A percentile compares a stretch with the other conserved stretches of the same genome.
phyloP scores from a whole-genome alignment of 2,329 filamentous ascomycete genomes.

The Biscogniauxia mediterranea region DNA sequence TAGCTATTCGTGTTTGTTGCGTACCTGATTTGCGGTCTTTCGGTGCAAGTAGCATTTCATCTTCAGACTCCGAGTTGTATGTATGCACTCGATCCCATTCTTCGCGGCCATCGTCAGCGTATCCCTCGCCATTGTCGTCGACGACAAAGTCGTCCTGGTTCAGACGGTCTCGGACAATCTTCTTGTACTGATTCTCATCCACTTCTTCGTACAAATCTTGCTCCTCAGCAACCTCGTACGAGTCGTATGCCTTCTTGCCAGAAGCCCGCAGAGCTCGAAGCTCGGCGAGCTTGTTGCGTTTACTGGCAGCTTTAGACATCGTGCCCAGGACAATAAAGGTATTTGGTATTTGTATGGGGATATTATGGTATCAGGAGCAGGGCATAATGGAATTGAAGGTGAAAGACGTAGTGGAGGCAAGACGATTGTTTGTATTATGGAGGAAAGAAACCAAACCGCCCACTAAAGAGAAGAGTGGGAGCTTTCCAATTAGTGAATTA shows the following conservation, averaged over 20 bases:
- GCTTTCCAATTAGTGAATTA: background rate
- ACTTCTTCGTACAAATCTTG: slow-evolving; percentile 91
- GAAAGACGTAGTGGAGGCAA: slow-evolving; percentile 6
- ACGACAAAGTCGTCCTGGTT: slow-evolving; percentile 98
- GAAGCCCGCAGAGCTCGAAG: slow-evolving; percentile 79
- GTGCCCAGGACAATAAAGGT: slow-evolving; percentile 12
- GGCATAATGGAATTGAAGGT: background rate
- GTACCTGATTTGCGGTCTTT: slow-evolving; percentile 52
- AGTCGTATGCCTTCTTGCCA: slow-evolving; percentile 87
- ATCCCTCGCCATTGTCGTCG: slow-evolving; percentile 95
- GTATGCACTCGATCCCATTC: slow-evolving; percentile 78
- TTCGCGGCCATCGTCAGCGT: slow-evolving; percentile 93
- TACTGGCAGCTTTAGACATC: slow-evolving; percentile 43
- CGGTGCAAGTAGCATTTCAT: slow-evolving; percentile 50
- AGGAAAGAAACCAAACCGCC: background rate
- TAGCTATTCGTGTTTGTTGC: background rate
- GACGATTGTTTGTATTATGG: slow-evolving; percentile 8
- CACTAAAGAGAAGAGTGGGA: background rate
- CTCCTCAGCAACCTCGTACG: slow-evolving; percentile 83
- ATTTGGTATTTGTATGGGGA: background rate
- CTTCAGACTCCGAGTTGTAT: slow-evolving; percentile 73
- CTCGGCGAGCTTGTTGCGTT: slow-evolving; percentile 65
- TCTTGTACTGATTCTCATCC: slow-evolving; percentile 96
- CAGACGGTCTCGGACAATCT: slow-evolving; percentile 82
- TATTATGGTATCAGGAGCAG: background rate